Percentiles rank a stretch among this genome's conserved stretches.
phyloP scores from a whole-genome alignment of 2,329 filamentous ascomycete species.

The Phaeosphaeria sp. region DNA sequence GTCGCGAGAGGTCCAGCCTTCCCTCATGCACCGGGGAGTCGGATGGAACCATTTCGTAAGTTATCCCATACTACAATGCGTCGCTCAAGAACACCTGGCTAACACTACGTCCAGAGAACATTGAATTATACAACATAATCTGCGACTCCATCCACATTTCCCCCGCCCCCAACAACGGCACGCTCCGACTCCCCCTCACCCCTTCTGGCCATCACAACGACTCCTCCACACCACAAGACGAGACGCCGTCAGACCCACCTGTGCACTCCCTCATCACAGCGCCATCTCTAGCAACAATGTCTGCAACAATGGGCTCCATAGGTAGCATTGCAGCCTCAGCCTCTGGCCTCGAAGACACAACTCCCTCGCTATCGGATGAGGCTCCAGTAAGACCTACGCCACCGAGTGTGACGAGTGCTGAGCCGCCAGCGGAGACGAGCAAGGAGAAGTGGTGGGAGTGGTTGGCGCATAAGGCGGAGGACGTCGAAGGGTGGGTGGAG shows the following conservation, averaged over 20 bases:
- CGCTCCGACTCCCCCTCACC: slow-evolving; percentile 73
- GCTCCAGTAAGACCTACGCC: slow-evolving; percentile 6
- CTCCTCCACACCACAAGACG: slow-evolving; percentile 52
- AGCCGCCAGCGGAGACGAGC: slow-evolving; percentile 16
- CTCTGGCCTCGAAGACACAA: slow-evolving; percentile 25
- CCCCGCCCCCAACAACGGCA: slow-evolving; percentile 86
- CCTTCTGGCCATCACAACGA: slow-evolving; percentile 67
- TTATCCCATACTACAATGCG: slow-evolving; percentile 26
- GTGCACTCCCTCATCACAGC: slow-evolving; percentile 9
- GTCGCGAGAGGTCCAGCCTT: slow-evolving; percentile 92
- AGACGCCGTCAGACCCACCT: slow-evolving; percentile 63
- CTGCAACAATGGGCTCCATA: slow-evolving; percentile 19
- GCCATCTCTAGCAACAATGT: slow-evolving; percentile 21
- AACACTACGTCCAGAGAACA: slow-evolving; percentile 72
- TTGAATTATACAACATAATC: slow-evolving; percentile 91
- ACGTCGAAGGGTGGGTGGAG: slow-evolving; percentile 46
- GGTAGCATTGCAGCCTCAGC: slow-evolving; percentile 32
- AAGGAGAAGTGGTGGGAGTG: slow-evolving; percentile 44
- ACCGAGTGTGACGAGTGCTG: slow-evolving; percentile 22
- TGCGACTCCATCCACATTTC: slow-evolving; percentile 82
- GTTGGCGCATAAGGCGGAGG: slow-evolving; percentile 45
- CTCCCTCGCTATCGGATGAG: slow-evolving; percentile 12
- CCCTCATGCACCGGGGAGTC: slow-evolving; percentile 81
- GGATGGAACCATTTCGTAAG: slow-evolving; percentile 83
- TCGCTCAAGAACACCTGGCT: background rate